Conservation (phyloP, 1,284 basidiomycete genomes). For the Mycena citricolor region DNA sequence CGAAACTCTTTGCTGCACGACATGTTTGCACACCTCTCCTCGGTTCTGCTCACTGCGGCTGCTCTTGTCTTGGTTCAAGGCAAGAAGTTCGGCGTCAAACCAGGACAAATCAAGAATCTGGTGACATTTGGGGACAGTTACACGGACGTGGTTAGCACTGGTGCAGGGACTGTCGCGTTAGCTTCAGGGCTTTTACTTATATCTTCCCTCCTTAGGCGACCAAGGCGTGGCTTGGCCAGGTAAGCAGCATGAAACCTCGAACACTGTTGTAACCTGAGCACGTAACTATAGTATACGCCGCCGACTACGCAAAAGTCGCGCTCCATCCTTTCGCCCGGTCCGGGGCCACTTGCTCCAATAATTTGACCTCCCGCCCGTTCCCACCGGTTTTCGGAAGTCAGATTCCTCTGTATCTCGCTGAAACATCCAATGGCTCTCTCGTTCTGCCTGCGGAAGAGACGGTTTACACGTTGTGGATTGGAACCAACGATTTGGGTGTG, state of each 20-base stretch:
- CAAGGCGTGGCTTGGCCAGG: slow-evolving; percentile 16
- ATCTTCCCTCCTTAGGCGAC: slow-evolving; percentile 8
- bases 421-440: slow-evolving; percentile 30
- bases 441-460: slow-evolving; percentile 35
- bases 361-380: slow-evolving; percentile 43
- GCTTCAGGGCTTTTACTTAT: not conserved
- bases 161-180: not conserved
- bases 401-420: slow-evolving; percentile 37
- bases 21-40: not conserved
- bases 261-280: too few species aligned
- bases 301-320: slow-evolving; percentile 36
- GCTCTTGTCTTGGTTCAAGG: not conserved
- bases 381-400: slow-evolving; percentile 43
- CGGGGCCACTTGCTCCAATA: slow-evolving; percentile 47
- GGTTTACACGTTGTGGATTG: slow-evolving; percentile 48
- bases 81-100: slow-evolving; percentile 16
- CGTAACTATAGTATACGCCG: slow-evolving; percentile 38
- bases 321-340: slow-evolving; percentile 44
- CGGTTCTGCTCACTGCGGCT: not conserved
- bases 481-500: slow-evolving; percentile 45
- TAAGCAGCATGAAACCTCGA: too few species aligned
- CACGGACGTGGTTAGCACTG: slow-evolving; percentile 36
- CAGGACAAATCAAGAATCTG: slow-evolving; percentile 39
- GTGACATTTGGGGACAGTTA: slow-evolving; percentile 48
- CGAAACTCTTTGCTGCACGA: too few species aligned